Percentiles rank a stretch among this genome's conserved stretches.
Conservation (phyloP, 163 green algal genomes). For the Scenedesmus sp. region DNA sequence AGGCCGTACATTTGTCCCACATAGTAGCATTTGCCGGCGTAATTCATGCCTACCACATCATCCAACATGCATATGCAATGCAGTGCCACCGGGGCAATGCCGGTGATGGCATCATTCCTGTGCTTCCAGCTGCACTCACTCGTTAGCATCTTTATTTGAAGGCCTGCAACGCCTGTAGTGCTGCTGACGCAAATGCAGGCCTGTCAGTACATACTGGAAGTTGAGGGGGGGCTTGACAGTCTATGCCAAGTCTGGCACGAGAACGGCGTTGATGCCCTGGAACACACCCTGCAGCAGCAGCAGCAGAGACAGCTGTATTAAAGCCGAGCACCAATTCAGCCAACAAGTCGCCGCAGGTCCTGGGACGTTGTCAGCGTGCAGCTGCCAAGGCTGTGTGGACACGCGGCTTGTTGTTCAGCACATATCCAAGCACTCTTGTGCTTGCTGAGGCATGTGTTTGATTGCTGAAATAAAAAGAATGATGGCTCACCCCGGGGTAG, state of each 20-base stretch:
- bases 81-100: not conserved
- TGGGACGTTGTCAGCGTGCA: too few species aligned
- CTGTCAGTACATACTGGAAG: not conserved
- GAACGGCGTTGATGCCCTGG: not conserved
- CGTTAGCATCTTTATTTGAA: not conserved
- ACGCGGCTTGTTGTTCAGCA: too few species aligned
- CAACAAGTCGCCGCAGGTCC: not conserved
- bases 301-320: not conserved
- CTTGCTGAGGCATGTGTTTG: too few species aligned
- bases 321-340: not conserved
- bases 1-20: too few species aligned
- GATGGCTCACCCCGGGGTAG: not conserved
- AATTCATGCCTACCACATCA: too few species aligned
- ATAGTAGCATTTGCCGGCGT: too few species aligned
- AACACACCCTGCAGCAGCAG: constrained; percentile 8
- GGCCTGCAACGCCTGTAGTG: not conserved
- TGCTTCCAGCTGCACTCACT: not conserved
- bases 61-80: too few species aligned
- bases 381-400: too few species aligned
- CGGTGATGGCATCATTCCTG: not conserved
- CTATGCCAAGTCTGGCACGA: not conserved
- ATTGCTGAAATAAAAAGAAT: too few species aligned
- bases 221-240: not conserved
- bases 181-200: not conserved
- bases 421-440: too few species aligned